Evolutionary conservation across 345 rosid genomes (phyloP).

Genomic region (Acer yangbiense): DNA sequence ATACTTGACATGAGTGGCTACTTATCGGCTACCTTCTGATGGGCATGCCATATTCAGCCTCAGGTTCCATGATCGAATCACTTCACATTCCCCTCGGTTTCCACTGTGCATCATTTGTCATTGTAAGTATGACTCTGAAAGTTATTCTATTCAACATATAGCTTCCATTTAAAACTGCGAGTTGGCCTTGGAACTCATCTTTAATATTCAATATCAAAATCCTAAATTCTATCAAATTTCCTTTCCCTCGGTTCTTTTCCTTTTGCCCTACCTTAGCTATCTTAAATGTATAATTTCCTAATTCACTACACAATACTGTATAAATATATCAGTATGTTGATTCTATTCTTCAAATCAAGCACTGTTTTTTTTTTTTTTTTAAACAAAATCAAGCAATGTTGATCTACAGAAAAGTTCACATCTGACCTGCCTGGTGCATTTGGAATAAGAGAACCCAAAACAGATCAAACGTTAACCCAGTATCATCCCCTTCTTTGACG

Average conservation of each 20-base stretch:
- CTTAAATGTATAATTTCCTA: neutral
- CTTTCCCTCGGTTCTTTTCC: neutral
- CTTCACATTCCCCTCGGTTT: neutral
- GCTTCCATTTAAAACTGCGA: neutral
- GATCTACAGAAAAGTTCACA: neutral
- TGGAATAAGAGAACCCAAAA: neutral
- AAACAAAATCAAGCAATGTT: neutral
- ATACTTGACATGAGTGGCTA: neutral
- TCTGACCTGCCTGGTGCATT: conserved; percentile 7
- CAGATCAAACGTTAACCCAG: neutral
- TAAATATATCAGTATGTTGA: neutral
- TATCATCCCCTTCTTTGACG: neutral
- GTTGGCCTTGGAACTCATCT: neutral
- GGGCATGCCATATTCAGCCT: neutral
- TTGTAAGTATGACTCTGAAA: neutral
- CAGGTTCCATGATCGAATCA: neutral
- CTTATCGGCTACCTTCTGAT: neutral
- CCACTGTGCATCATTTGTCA: neutral
- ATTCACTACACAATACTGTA: neutral
- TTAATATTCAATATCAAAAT: neutral
- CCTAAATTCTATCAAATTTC: conserved; percentile 7
- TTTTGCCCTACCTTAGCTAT: neutral
- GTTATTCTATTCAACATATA: neutral
- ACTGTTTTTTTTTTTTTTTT: too few species aligned
- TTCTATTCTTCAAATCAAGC: neutral